Conservation (phyloP, 768 basidiomycete genomes). For the Kwoniella sp. region DNA sequence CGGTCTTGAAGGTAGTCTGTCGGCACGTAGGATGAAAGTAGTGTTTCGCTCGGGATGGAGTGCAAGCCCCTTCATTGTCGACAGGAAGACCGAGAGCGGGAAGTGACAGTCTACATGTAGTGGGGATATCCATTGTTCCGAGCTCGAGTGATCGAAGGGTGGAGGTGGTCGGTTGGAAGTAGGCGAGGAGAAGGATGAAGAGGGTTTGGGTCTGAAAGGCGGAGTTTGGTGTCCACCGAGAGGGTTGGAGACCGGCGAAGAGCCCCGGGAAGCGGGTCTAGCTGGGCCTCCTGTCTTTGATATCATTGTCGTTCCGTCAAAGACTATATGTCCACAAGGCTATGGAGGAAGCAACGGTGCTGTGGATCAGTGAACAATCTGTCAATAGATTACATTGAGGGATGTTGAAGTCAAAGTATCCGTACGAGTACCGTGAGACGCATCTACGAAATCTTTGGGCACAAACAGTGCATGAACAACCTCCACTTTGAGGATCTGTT, state of each 20-base stretch:
- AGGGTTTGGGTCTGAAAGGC: neutral
- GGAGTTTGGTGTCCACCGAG: slow-evolving; percentile 6
- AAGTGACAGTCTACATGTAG: slow-evolving; percentile 32
- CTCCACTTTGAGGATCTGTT: neutral
- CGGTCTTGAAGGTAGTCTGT: slow-evolving; percentile 58
- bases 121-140: slow-evolving; percentile 16
- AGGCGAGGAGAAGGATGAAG: neutral
- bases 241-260: neutral
- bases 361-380: too few relatives aligned
- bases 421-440: too few relatives aligned
- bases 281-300: neutral
- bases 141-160: neutral
- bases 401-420: too few relatives aligned
- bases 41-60: slow-evolving; percentile 93
- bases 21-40: slow-evolving; percentile 82
- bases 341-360: too few relatives aligned
- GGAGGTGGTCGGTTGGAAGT: neutral
- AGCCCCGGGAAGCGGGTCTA: neutral
- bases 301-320: neutral
- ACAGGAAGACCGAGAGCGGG: slow-evolving; percentile 61
- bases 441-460: too few relatives aligned
- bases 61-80: slow-evolving; percentile 70
- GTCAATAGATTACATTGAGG: too few relatives aligned
- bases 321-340: too few relatives aligned
- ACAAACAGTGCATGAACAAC: neutral